Evolutionary conservation across 2,329 filamentous ascomycete species (phyloP), one percentile per base, ranked within the genome.

Genomic region (Rachicladosporium sp.): DNA sequence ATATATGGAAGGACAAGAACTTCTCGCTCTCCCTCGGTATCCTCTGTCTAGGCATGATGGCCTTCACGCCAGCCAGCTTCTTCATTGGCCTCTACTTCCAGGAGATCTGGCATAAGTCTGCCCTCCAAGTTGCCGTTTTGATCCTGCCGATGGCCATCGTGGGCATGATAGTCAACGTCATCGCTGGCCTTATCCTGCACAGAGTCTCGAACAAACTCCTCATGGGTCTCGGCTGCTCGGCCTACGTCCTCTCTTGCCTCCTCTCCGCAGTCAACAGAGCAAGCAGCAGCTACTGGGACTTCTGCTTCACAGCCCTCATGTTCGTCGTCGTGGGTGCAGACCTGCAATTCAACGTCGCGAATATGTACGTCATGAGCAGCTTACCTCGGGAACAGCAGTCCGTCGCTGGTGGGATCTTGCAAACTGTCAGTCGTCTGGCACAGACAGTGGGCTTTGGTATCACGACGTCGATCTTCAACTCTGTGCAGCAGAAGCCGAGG

Each of bases 351-450:
- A 80, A 81, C 43, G 78, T 82, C 15, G 71, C 74, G 3, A 82
- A 83, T 68, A 78, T 82, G 70, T 82, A 82, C 46, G 77, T 82
- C 39, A 74, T 81, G 66, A 76, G 74, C 3, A 74, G 73, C 0
- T 69, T 82, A 38, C 75, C 76, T 0, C 56, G 63, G 1, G 64
- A 71, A 10, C 73, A 80, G 47, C 76, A 83, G 48, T 76, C 74
- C 0, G 69, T 82, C 10, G 78, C 77, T 0, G 77, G 78, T 4
- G 77, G 76, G 1, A 74, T 84, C 31, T 76, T 82, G 50, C 79
- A 82, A 54, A 81, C 79, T 3, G 66, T 78, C 13, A 73, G 74
- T 33, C 70, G 76, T 41, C 62, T 82, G 3, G 71, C 70, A 35
- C 67, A 68, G 37, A 76, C 76, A 0, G 60, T 79, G 1, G 73